phyloP scores from a whole-genome alignment of 768 basidiomycete genomes.

The Phanerochaete sordida region DNA sequence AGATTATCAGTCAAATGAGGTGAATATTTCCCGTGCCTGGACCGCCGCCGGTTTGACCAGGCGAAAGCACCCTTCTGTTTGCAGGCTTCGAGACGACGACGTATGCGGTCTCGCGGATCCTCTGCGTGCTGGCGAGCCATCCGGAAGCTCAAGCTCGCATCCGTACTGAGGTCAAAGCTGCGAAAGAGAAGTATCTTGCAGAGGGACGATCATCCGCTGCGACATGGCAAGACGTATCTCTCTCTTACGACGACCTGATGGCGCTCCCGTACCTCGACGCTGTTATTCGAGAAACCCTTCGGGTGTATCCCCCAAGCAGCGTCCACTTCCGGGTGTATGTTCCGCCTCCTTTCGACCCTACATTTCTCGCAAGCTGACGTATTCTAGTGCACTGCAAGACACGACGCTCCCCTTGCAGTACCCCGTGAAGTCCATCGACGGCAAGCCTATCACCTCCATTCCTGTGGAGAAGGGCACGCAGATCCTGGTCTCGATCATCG shows the following conservation, averaged over 20 bases:
- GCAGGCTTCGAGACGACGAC: constrained; percentile 14
- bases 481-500: constrained; percentile 35
- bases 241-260: constrained; percentile 10
- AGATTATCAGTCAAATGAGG: constrained; percentile 12
- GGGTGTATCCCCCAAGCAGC: constrained; percentile 24
- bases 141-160: constrained; percentile 7
- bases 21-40: background rate
- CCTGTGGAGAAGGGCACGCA: constrained; percentile 36
- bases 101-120: constrained; percentile 2
- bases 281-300: constrained; percentile 10
- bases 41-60: background rate
- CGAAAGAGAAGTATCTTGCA: constrained; percentile 8
- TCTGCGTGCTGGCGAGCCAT: constrained; percentile 6
- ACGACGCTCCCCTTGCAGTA: constrained; percentile 37
- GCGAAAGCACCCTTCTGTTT: constrained; percentile 2
- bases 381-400: constrained; percentile 22
- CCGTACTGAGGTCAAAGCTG: constrained; percentile 5
- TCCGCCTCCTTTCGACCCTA: background rate
- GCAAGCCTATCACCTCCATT: constrained; percentile 32
- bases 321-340: background rate
- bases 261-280: constrained; percentile 13
- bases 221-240: background rate
- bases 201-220: constrained; percentile 1
- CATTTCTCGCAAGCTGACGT: background rate
- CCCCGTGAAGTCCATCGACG: constrained; percentile 35